A percentile compares a stretch with the other conserved stretches of the same genome.
phyloP scores from a whole-genome alignment of 179 eudicot genomes.

The Beta macrorhiza region DNA sequence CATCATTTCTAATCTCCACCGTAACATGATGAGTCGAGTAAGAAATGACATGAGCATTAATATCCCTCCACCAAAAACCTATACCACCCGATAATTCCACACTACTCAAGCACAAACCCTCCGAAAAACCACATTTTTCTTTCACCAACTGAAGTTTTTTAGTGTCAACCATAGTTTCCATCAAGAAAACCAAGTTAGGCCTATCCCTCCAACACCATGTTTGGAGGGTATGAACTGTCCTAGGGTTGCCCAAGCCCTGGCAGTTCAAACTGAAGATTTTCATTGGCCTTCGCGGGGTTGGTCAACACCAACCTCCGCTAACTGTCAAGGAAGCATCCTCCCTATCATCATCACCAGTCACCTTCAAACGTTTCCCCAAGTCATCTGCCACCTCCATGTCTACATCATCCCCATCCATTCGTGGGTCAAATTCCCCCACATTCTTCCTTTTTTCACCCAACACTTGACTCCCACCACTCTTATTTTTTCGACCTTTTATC shows the following conservation, averaged over 20 bases:
- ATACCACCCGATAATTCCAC: not conserved
- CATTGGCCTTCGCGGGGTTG: no score
- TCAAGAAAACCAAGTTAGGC: not conserved
- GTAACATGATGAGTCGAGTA: not conserved
- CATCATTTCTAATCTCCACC: not conserved
- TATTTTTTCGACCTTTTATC: no score
- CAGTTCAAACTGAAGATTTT: not conserved
- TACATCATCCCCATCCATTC: no score
- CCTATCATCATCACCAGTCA: no score
- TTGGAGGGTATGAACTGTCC: not conserved
- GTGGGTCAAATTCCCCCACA: no score
- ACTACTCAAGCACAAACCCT: not conserved
- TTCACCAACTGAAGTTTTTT: not conserved
- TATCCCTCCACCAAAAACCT: not conserved
- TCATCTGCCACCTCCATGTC: no score
- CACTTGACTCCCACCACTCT: no score
- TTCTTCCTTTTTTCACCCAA: no score
- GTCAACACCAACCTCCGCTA: no score
- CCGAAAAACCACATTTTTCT: not conserved
- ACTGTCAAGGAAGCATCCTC: no score
- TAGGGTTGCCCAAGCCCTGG: not conserved
- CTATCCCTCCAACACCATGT: not conserved
- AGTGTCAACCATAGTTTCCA: not conserved
- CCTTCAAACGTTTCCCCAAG: no score
- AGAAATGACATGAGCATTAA: accelerated